phyloP scores from a whole-genome alignment of 106 monocot species.

The Dioscorea alata region DNA sequence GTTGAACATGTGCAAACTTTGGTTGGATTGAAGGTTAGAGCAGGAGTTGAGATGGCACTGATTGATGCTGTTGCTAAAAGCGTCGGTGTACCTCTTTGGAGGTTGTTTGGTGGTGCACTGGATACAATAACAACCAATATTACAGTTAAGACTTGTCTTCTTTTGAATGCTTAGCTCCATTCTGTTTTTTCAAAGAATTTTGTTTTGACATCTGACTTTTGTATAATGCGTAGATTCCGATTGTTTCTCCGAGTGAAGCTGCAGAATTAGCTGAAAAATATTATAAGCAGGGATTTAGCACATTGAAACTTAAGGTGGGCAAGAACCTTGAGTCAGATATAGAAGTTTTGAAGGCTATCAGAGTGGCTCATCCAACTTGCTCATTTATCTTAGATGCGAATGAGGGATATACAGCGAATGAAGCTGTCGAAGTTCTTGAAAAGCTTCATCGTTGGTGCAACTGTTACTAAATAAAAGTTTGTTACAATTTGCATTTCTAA shows the following conservation, averaged over 20 bases:
- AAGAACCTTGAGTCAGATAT: conserved; percentile 69
- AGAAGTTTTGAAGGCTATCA: conserved; percentile 74
- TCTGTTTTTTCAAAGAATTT: not conserved
- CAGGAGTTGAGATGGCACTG: conserved; percentile 95
- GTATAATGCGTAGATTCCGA: conserved; percentile 65
- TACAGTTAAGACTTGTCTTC: conserved; percentile 29
- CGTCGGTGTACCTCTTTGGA: conserved; percentile 77
- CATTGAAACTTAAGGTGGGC: conserved; percentile 83
- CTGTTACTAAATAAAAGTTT: not conserved
- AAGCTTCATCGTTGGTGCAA: conserved; percentile 61
- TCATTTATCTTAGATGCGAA: conserved; percentile 93
- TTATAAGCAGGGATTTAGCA: conserved; percentile 52
- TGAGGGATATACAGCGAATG: conserved; percentile 68
- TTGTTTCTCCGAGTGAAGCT: conserved; percentile 79
- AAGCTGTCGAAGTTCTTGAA: conserved; percentile 85
- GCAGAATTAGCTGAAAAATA: conserved; percentile 81
- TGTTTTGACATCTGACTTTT: not conserved
- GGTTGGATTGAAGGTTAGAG: conserved; percentile 49
- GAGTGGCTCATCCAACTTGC: conserved; percentile 67
- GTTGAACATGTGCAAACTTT: no score
- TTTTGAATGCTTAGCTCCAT: not conserved
- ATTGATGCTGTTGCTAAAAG: conserved; percentile 92
- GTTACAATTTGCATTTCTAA: no score
- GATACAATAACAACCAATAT: conserved; percentile 66
- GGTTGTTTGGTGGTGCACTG: conserved; percentile 82